Conservation (phyloP, 2,329 filamentous ascomycete species). For the Alternaria angustiovoidea region DNA sequence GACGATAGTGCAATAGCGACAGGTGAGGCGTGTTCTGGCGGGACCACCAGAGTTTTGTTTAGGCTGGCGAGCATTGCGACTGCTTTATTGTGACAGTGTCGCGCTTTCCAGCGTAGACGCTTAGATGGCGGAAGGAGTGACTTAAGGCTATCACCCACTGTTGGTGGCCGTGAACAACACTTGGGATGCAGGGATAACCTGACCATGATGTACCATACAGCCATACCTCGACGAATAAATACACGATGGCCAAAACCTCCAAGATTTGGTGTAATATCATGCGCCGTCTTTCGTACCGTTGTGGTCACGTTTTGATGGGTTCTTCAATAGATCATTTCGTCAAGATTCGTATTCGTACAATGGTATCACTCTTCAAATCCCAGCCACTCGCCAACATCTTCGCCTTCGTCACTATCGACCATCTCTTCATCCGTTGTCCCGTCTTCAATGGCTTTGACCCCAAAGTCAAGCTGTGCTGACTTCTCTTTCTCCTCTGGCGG, state of each 20-base stretch:
- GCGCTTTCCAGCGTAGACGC: not conserved
- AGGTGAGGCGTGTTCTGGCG: not conserved
- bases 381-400: slow-evolving; percentile 60
- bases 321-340: not conserved
- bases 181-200: not conserved
- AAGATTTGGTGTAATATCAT: accelerated
- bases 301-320: not conserved
- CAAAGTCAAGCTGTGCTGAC: slow-evolving; percentile 40
- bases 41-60: not conserved
- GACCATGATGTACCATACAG: too few relatives aligned
- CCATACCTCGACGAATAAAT: not conserved
- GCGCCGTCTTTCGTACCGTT: not conserved
- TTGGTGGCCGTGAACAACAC: not conserved
- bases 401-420: slow-evolving; percentile 38
- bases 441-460: slow-evolving; percentile 40
- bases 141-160: not conserved
- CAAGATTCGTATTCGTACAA: slow-evolving; percentile 18
- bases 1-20: not conserved
- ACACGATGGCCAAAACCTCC: too few relatives aligned
- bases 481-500: slow-evolving; percentile 49
- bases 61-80: not conserved
- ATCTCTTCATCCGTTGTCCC: slow-evolving; percentile 49
- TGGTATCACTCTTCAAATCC: slow-evolving; percentile 55
- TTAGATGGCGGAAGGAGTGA: not conserved
- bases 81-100: not conserved